These are phyloP conservation scores for Musa acuminata DNA, from an alignment of 176 grass and related monocot genomes.

Conservation along the genomic window DNA sequence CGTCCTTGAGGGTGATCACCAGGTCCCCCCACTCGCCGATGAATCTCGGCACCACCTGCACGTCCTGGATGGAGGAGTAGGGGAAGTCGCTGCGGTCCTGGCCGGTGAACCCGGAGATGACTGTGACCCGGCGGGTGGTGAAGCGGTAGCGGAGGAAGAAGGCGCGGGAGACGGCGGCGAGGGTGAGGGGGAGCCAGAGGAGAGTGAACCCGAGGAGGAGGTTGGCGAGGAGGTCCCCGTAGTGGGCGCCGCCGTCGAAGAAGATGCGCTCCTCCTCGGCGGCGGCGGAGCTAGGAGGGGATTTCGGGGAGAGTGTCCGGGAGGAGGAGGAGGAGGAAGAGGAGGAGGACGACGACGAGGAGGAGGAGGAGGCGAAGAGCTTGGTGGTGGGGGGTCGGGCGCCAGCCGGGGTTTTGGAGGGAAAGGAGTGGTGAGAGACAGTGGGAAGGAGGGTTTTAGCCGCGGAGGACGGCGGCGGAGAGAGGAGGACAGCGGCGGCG, in stretches of 20 bases:
- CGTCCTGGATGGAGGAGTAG: slow-evolving; percentile 56
- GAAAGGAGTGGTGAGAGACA: background rate
- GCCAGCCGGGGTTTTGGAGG: slow-evolving; percentile 2
- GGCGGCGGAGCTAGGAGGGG: background rate
- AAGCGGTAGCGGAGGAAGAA: slow-evolving; percentile 89
- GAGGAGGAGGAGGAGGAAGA: slow-evolving; percentile 19
- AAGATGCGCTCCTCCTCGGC: slow-evolving; percentile 48
- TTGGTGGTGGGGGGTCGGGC: background rate
- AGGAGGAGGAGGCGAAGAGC: slow-evolving; percentile 25
- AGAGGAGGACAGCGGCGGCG: background rate
- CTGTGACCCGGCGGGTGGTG: slow-evolving; percentile 70
- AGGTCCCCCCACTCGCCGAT: slow-evolving; percentile 93
- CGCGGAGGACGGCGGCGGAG: slow-evolving; percentile 1
- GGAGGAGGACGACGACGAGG: too few relatives aligned
- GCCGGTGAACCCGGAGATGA: slow-evolving; percentile 74
- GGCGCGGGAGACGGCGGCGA: slow-evolving; percentile 75
- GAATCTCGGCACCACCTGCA: slow-evolving; percentile 76
- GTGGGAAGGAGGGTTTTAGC: slow-evolving; percentile 12
- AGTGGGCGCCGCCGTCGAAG: slow-evolving; percentile 91
- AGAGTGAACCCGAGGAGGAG: slow-evolving; percentile 71
- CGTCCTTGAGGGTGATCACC: slow-evolving; percentile 82
- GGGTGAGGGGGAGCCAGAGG: slow-evolving; percentile 81
- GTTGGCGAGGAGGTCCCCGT: slow-evolving; percentile 73
- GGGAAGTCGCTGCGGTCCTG: slow-evolving; percentile 87
- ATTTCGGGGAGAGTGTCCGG: slow-evolving; percentile 10